Evolutionary conservation across 2,329 filamentous ascomycete species (phyloP).

Genomic region (Bipolaris gigantea): DNA sequence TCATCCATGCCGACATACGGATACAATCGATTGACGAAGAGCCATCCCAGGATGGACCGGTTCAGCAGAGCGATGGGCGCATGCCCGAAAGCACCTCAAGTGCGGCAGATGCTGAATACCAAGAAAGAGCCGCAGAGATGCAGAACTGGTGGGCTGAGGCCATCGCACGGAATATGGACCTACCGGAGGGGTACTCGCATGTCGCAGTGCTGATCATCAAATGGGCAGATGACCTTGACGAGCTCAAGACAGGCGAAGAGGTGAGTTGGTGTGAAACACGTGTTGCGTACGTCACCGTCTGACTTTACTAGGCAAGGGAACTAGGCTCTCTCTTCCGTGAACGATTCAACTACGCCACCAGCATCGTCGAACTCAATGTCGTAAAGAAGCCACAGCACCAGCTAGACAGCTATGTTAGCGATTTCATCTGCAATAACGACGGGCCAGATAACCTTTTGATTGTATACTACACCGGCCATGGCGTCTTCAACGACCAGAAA

Average conservation of each 20-base stretch:
- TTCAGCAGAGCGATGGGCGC: constrained; percentile 1
- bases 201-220: constrained; percentile 44
- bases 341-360: constrained; percentile 34
- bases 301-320: constrained; percentile 31
- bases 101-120: background rate
- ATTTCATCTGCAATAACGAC: constrained; percentile 35
- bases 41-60: background rate
- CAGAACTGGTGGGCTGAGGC: constrained; percentile 38
- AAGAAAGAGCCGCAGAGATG: constrained; percentile 10
- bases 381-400: constrained; percentile 40
- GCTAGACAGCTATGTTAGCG: constrained; percentile 30
- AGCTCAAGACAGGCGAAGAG: constrained; percentile 39
- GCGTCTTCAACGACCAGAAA: constrained; percentile 26
- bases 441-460: constrained; percentile 41
- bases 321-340: constrained; percentile 34
- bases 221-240: constrained; percentile 41
- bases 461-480: constrained; percentile 48
- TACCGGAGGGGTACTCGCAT: constrained; percentile 38
- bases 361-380: constrained; percentile 39
- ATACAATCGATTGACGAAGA: constrained; percentile 27
- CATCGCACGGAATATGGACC: constrained; percentile 28
- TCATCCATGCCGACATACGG: constrained; percentile 32
- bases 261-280: constrained; percentile 4
- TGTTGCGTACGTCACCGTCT: background rate
- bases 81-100: background rate